Evolutionary conservation across 2,329 filamentous ascomycete genomes (phyloP), one percentile per base, ranked within the genome.

Genomic region (Lasiodiplodia sp.): DNA sequence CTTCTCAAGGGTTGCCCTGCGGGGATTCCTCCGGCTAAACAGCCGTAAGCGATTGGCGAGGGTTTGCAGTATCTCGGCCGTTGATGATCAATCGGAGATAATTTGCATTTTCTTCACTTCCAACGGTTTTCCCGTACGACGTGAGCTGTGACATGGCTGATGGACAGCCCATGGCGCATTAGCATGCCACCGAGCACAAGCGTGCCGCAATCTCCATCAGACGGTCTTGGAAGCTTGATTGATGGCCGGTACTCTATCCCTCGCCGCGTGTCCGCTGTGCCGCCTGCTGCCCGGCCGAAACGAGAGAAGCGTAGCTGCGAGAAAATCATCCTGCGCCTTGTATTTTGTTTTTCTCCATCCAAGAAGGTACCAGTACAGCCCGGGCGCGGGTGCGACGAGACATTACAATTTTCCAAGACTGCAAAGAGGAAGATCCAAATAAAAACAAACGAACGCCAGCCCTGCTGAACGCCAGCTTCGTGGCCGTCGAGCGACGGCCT

Each of bases 401-500:
- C 66, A 68, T 68, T 68, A 68, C 14, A 52, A 47, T 31, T 66
- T 66, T 34, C 63, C 51, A 66, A 66, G 52, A 66, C 49, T 34
- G 34, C 21, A n/a, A 53, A 67, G 53, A 58, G 75, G 74, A 74
- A 77, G 75, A 75, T 28, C 58, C 47, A 73, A 73, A 72, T 71
- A 77, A 76, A 73, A 71, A 74, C 73, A 72, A 76, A 73, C 73
- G 75, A 78, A 76, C 74, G 76, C 75, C 75, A 73, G 72, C 74
- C 75, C 75, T 69, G 73, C 72, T 71, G 72, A 80, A 81, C 78
- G 78, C 79, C 79, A 72, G 76, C 75, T 75, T 73, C 74, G 72
- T 71, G 68, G 73, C 70, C 72, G 71, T 73, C 74, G 44, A 75
- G 72, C 69, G 72, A 68, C 71, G 71, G 71, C 73, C 70, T 70